phyloP scores from a whole-genome alignment of 441 rosid genomes.

The Populus hybrid region DNA sequence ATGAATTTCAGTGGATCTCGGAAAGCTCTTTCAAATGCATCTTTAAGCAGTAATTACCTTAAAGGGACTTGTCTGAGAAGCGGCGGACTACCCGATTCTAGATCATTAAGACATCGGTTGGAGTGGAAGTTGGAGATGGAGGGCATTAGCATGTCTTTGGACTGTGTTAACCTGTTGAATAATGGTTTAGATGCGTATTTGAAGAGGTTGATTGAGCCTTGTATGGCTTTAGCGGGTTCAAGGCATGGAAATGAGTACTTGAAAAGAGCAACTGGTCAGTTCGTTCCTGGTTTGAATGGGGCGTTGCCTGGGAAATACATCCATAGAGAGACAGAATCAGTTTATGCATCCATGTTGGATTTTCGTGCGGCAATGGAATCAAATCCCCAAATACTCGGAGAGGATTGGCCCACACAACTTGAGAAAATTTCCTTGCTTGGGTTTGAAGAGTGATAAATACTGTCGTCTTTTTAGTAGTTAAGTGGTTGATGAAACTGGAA shows the following conservation, averaged over 20 bases:
- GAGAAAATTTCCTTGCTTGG: slow-evolving; percentile 45
- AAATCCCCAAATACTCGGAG: slow-evolving; percentile 41
- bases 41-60: background rate
- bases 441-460: background rate
- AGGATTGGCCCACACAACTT: slow-evolving; percentile 36
- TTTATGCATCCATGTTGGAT: slow-evolving; percentile 42
- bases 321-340: slow-evolving; percentile 16
- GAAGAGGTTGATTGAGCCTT: slow-evolving; percentile 20
- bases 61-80: slow-evolving; percentile 40
- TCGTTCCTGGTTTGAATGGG: slow-evolving; percentile 15
- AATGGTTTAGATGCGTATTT: slow-evolving; percentile 50
- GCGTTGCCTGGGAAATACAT: slow-evolving; percentile 12
- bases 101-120: slow-evolving; percentile 42
- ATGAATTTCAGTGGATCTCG: slow-evolving; percentile 17
- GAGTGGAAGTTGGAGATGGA: slow-evolving; percentile 52
- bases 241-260: slow-evolving; percentile 18
- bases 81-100: slow-evolving; percentile 59
- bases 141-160: slow-evolving; percentile 42
- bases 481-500: background rate
- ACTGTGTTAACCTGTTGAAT: slow-evolving; percentile 54
- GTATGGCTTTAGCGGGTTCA: slow-evolving; percentile 43
- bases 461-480: too few relatives aligned
- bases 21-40: slow-evolving; percentile 19
- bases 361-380: slow-evolving; percentile 58
- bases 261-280: slow-evolving; percentile 10